These are phyloP conservation scores for Linum tenue DNA, from an alignment of 345 rosid species.

Conservation along the genomic window DNA sequence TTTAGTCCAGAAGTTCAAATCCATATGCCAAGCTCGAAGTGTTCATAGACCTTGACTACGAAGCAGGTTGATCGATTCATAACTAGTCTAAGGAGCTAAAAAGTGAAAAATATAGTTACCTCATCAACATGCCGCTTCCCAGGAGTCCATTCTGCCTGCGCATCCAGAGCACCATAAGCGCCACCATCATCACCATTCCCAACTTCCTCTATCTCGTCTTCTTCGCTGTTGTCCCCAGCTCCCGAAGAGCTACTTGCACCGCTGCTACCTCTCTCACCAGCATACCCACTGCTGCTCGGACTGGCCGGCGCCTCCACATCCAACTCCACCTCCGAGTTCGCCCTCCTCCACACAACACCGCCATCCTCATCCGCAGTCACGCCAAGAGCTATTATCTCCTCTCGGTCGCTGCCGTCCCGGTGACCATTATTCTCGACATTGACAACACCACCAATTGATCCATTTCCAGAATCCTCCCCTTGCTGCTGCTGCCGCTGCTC, in stretches of 20 bases:
- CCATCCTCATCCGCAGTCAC: conserved; percentile 18
- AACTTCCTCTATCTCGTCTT: conserved; percentile 56
- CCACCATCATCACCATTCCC: conserved; percentile 20
- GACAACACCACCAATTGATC: conserved; percentile 8
- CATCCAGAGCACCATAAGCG: conserved; percentile 27
- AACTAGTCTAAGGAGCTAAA: too few species aligned
- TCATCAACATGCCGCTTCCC: conserved; percentile 82
- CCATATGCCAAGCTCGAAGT: too few species aligned
- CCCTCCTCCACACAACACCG: conserved; percentile 20
- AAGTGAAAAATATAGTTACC: conserved; percentile 22
- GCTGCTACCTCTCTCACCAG: conserved; percentile 90
- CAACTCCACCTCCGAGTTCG: conserved; percentile 47
- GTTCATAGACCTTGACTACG: not conserved
- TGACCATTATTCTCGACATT: not conserved
- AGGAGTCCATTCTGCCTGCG: conserved; percentile 53
- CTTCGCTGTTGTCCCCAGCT: conserved; percentile 30
- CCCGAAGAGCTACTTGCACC: conserved; percentile 41
- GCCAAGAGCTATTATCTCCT: conserved; percentile 4
- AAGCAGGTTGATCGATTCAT: not conserved
- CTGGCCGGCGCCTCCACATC: conserved; percentile 40
- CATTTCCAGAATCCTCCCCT: conserved; percentile 3
- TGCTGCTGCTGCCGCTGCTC: not conserved
- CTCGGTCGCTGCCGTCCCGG: not conserved
- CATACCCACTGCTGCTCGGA: conserved; percentile 91
- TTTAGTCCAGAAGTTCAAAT: too few species aligned